Base-by-base conservation (phyloP, 805 yeast species). In the Barnettozyma vustinii region DNA sequence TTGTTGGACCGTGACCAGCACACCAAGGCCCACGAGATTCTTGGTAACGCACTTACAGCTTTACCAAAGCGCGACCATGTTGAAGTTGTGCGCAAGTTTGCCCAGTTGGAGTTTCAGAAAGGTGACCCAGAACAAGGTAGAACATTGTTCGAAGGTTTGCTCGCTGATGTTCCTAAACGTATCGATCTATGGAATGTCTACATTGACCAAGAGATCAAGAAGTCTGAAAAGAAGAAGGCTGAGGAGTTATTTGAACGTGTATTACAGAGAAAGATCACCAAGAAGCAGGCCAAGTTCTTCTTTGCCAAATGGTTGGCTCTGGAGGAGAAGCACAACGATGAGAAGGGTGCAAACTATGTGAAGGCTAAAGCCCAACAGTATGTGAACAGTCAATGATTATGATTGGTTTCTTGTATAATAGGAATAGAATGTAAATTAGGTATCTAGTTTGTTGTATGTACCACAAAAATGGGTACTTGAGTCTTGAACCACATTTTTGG, bases 91-190 rank as follows among this genome's bases (percentile, higher is more conserved):
- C 79, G 83, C 59, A 90, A 87, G 66, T 91, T 89, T 69, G 97
- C 96, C 21, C 91, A 86, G 66, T 70, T 91, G 48, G 98, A 92
- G 67, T 92, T 84, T 66, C 58, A 74, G 48, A 83, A 84, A 67
- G 98, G 98, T 57, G 96, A 90, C 55, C 72, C 89, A 9, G 99
- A 92, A 68, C 92, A 91, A 66, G 99, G 96, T 47, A 83, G 98
- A 64, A 87, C 97, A 1, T 75, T 92, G 57, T 88, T 92, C 61
- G 98, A 92, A 71, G 98, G 97, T 51, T 77, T 92, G 55, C 67
- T 92, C 47, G 79, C 92, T 21, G 94, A 91, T 63, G 92, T 87
- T 43, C 94, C 97, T 47, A 89, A 89, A 75, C 81, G 96, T 70
- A 79, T 88, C 53, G 99, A 92, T 67, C 68, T 92, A 53, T 92